phyloP scores from a whole-genome alignment of 805 yeast species.

The Myxozyma monticola region DNA sequence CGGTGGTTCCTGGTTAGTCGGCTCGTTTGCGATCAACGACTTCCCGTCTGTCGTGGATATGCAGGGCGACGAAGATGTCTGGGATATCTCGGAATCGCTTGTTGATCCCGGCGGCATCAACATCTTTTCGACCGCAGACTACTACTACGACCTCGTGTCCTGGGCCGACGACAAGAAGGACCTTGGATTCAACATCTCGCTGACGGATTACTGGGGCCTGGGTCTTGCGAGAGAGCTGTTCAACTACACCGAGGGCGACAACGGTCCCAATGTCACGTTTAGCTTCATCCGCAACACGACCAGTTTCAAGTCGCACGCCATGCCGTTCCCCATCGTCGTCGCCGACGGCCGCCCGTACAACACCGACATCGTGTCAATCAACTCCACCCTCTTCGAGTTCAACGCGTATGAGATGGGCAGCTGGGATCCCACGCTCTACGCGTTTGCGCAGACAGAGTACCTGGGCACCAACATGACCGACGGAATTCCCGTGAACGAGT shows the following conservation, averaged over 20 bases:
- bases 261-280: conserved; percentile 61
- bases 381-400: conserved; percentile 60
- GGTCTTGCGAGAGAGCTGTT: conserved; percentile 73
- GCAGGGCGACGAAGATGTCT: conserved; percentile 31
- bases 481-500: conserved; percentile 53
- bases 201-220: conserved; percentile 82
- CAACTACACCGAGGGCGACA: conserved; percentile 54
- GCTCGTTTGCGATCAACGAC: conserved; percentile 47
- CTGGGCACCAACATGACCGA: conserved; percentile 64
- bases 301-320: conserved; percentile 58
- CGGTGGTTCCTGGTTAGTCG: conserved; percentile 73
- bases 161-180: conserved; percentile 51
- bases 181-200: conserved; percentile 68
- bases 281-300: conserved; percentile 59
- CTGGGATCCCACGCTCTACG: conserved; percentile 74
- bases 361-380: conserved; percentile 53
- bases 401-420: conserved; percentile 76
- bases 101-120: conserved; percentile 31
- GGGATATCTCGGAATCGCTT: conserved; percentile 38
- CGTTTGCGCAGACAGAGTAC: conserved; percentile 67
- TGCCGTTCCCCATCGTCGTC: conserved; percentile 72
- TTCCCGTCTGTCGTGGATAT: conserved; percentile 41
- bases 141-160: conserved; percentile 45
- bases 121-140: conserved; percentile 51
- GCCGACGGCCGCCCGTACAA: conserved; percentile 49